Evolutionary conservation across 2,329 filamentous ascomycete species (phyloP), one percentile per base, ranked within the genome.

Genomic region (Colletotrichum sp.): DNA sequence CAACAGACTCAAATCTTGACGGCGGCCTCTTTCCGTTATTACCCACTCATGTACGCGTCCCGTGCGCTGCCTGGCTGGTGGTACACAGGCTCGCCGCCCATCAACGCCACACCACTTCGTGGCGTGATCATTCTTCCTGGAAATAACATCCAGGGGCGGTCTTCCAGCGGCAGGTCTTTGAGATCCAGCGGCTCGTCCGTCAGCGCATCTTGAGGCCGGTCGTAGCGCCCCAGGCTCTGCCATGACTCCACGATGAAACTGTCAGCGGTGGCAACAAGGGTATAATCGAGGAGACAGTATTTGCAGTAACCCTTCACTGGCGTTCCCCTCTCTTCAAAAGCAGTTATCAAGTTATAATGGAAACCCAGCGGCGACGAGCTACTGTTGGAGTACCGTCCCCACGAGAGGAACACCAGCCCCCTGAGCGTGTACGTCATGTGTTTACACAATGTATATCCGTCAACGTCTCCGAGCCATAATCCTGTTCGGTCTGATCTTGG

Each of bases 61-160:
- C 43, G 43, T 48, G 13, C 43, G n/a, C 43, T 48, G 12, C 2
- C 43, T 21, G 43, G 43, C 43, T 48, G 43, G 43, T 48, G 43
- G n/a, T 21, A 13, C n/a, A 48, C 43, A 48, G 21, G 43, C 43
- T 48, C 43, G 43, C 43, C 43, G 3, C 43, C n/a, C 43, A 21
- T 21, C 6, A 48, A 21, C n/a, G n/a, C 43, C 10, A 21, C 9
- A 48, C 43, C 43, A 21, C n/a, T 48, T 1, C 43, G 43, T 48
- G n/a, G 43, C 7, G 1, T 5, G 3, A 43, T 0, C 10, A n/a
- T n/a, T n/a, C 8, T 18, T 10, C 38, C 16, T 6, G 8, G 5
- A 0, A 5, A n/a, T 4, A n/a, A 10, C 38, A 1, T 18, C 38
- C 38, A 43, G 38, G 3, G 8, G 5, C 8, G 8, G 2, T 43